phyloP scores from a whole-genome alignment of 805 yeast genomes.

The Yarrowia keelungensis region DNA sequence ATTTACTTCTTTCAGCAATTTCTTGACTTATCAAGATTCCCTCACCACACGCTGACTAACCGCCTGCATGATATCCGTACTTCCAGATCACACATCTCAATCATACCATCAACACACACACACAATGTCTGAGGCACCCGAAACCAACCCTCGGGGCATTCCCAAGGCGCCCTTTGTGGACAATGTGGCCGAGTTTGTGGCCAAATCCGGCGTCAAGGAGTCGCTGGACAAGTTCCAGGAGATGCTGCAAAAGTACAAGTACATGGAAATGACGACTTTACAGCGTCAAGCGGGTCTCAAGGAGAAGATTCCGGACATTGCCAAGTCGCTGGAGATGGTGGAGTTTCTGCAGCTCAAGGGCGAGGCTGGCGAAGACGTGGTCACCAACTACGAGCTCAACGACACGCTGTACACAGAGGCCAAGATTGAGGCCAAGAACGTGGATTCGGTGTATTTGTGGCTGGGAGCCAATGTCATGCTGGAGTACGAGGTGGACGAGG shows the following conservation, averaged over 20 bases:
- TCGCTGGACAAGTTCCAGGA: constrained; percentile 81
- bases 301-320: constrained; percentile 87
- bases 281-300: constrained; percentile 57
- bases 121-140: not conserved
- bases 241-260: constrained; percentile 85
- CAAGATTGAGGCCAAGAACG: constrained; percentile 57
- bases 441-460: constrained; percentile 83
- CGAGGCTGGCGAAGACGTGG: constrained; percentile 55
- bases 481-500: constrained; percentile 91
- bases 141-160: constrained; percentile 84
- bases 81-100: too few relatives aligned
- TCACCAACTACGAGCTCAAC: constrained; percentile 87
- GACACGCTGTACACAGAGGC: constrained; percentile 93
- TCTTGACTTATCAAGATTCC: too few relatives aligned
- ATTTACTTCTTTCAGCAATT: too few relatives aligned
- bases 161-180: constrained; percentile 96
- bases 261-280: constrained; percentile 64
- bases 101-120: not conserved
- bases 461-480: constrained; percentile 98
- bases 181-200: constrained; percentile 73
- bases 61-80: too few relatives aligned
- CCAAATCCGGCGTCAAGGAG: constrained; percentile 71
- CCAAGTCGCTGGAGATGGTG: constrained; percentile 80
- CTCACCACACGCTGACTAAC: too few relatives aligned
- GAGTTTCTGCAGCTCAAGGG: constrained; percentile 60